Percentiles rank a stretch among this genome's conserved stretches.
Evolutionary conservation across 176 grass and related monocot genomes (phyloP).

Genomic region (Panicum miliaceum): DNA sequence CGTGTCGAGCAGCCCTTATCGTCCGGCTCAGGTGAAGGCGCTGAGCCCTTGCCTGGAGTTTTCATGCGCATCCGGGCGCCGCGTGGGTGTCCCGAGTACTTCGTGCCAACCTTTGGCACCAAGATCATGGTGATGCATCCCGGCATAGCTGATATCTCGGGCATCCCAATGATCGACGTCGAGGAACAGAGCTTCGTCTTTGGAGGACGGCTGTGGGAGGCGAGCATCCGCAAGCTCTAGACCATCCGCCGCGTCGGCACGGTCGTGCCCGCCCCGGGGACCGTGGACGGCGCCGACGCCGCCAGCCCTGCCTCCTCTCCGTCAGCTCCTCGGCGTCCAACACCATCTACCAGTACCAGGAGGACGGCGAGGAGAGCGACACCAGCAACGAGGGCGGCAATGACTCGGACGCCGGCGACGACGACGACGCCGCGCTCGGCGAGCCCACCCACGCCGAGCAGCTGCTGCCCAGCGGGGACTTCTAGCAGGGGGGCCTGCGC

Average conservation of each 20-base stretch:
- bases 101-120: not conserved
- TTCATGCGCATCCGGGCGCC: not conserved
- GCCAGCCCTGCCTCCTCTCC: conserved; percentile 27
- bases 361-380: not conserved
- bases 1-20: not conserved
- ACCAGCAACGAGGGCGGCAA: not conserved
- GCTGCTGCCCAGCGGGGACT: conserved; percentile 61
- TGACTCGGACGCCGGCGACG: not conserved
- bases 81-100: not conserved
- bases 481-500: conserved; percentile 65
- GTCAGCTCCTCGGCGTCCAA: conserved; percentile 28
- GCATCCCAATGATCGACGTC: not conserved
- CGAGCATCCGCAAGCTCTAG: conserved; percentile 59
- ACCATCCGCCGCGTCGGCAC: conserved; percentile 49
- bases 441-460: conserved; percentile 53
- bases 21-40: not conserved
- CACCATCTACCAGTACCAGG: conserved; percentile 53
- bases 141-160: fast-evolving
- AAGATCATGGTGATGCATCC: not conserved
- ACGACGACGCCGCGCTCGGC: not conserved
- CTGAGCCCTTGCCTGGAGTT: not conserved
- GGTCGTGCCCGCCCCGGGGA: not conserved
- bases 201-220: conserved; percentile 56
- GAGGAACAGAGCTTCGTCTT: not conserved
- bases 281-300: not conserved